Percentiles rank a stretch among this genome's conserved stretches.
Conservation (phyloP, 208 protist genomes). For the Wallacemonas sp. region DNA sequence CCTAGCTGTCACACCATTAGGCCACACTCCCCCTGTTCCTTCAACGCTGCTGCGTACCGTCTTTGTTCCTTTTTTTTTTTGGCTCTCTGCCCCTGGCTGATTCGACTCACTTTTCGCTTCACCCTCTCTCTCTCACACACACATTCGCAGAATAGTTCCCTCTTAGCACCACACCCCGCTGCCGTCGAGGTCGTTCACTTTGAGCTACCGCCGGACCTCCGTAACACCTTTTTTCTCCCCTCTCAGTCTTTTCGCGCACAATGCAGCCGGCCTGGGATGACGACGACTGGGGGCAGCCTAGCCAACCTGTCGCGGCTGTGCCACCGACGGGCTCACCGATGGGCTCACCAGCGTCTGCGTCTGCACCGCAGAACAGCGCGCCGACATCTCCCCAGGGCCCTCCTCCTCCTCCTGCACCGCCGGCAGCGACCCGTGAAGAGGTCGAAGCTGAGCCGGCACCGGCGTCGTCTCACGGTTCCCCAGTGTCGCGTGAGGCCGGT, state of each 20-base stretch:
- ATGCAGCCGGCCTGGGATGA: constrained; percentile 4
- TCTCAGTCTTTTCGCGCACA: not conserved
- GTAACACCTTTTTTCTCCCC: no score
- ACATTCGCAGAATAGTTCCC: constrained; percentile 8
- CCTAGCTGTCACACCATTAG: no score
- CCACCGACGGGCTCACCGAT: not conserved
- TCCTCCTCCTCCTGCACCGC: not conserved
- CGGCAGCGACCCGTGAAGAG: not conserved
- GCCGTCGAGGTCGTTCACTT: no score
- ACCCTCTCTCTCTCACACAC: not conserved
- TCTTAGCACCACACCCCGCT: no score
- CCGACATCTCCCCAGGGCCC: not conserved
- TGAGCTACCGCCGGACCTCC: no score
- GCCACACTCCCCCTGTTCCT: no score
- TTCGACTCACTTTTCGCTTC: not conserved
- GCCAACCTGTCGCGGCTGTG: not conserved
- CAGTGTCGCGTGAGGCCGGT: constrained; percentile 8
- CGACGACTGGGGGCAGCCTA: constrained; percentile 16
- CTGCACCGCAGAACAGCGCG: not conserved
- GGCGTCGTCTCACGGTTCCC: constrained; percentile 3
- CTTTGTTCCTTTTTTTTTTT: not conserved
- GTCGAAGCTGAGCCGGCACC: not conserved
- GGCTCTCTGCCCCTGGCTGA: not conserved
- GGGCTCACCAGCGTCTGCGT: not conserved
- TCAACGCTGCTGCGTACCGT: no score